These are phyloP conservation scores for Thielaviopsis musarum DNA, from an alignment of 2,329 filamentous ascomycete genomes.

Conservation along the genomic window DNA sequence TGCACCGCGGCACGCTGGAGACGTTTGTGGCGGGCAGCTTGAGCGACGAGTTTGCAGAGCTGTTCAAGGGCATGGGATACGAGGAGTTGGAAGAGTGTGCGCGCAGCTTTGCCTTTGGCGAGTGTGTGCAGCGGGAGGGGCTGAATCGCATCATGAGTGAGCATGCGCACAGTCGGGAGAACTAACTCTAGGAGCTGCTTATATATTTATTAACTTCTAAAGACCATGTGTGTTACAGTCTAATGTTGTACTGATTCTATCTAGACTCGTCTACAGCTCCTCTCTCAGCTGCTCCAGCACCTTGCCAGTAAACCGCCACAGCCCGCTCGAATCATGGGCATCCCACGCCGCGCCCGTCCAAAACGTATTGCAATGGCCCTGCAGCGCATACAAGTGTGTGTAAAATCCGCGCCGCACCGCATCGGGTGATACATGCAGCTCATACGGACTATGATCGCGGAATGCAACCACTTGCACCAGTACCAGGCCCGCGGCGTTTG, in stretches of 20 bases:
- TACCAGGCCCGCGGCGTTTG: not conserved
- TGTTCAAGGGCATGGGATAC: slow-evolving; percentile 33
- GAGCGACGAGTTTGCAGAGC: slow-evolving; percentile 35
- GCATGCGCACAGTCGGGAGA: slow-evolving; percentile 20
- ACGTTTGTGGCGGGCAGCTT: slow-evolving; percentile 30
- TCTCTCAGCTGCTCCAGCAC: slow-evolving; percentile 1
- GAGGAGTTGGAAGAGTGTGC: slow-evolving; percentile 38
- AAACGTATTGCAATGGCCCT: slow-evolving; percentile 21
- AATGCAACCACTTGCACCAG: slow-evolving; percentile 18
- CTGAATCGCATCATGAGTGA: slow-evolving; percentile 32
- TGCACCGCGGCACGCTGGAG: slow-evolving; percentile 27
- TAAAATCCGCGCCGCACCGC: slow-evolving; percentile 21
- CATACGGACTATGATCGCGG: slow-evolving; percentile 18
- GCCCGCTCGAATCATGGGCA: slow-evolving; percentile 13
- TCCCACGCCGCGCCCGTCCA: slow-evolving; percentile 20
- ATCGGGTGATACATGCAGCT: slow-evolving; percentile 16
- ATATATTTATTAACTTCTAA: too few species aligned
- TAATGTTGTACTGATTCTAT: not conserved
- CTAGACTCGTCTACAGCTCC: not conserved
- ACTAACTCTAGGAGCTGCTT: not conserved
- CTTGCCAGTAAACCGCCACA: slow-evolving; percentile 16
- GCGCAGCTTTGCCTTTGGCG: slow-evolving; percentile 33
- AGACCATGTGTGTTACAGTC: not conserved
- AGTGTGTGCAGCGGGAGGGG: slow-evolving; percentile 32
- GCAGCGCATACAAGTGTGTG: slow-evolving; percentile 18